A percentile compares a stretch with the other conserved stretches of the same genome.
Conservation (phyloP, 352 stramenopile genomes). For the Pythium aphanidermatum region DNA sequence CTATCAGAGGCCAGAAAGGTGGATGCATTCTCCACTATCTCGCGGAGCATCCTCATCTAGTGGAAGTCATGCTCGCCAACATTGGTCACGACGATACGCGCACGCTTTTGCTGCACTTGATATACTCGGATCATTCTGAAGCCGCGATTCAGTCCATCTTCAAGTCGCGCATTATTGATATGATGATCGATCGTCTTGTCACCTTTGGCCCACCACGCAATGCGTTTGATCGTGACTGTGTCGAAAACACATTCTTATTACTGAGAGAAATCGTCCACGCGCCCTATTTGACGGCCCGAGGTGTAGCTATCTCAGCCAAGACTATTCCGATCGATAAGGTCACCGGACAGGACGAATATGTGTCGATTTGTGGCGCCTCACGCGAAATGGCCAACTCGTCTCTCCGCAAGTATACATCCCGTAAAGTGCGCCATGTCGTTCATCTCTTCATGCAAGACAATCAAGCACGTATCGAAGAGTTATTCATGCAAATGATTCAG, state of each 20-base stretch:
- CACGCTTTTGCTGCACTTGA: constrained; percentile 66
- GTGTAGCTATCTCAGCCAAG: constrained; percentile 82
- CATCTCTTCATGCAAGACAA: constrained; percentile 81
- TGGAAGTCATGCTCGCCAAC: constrained; percentile 74
- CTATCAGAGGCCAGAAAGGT: constrained; percentile 69
- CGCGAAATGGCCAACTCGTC: constrained; percentile 78
- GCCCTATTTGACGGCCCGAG: constrained; percentile 73
- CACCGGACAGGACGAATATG: constrained; percentile 82
- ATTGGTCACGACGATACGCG: constrained; percentile 79
- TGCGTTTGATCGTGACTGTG: constrained; percentile 61
- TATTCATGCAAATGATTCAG: constrained; percentile 81
- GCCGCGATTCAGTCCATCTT: constrained; percentile 66
- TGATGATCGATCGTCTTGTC: constrained; percentile 72
- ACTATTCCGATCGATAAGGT: constrained; percentile 82
- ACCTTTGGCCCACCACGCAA: constrained; percentile 67
- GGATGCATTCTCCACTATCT: constrained; percentile 75
- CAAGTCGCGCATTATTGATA: constrained; percentile 61
- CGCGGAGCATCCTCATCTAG: constrained; percentile 36
- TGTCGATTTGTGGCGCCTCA: constrained; percentile 79
- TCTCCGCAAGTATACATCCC: constrained; percentile 80
- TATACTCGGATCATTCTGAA: constrained; percentile 84
- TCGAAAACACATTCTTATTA: constrained; percentile 79
- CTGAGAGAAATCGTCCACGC: constrained; percentile 78
- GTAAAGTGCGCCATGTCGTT: constrained; percentile 79
- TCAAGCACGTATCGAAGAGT: constrained; percentile 51